Evolutionary conservation across 768 basidiomycete genomes (phyloP).

Genomic region (Lactifluus piperatus): DNA sequence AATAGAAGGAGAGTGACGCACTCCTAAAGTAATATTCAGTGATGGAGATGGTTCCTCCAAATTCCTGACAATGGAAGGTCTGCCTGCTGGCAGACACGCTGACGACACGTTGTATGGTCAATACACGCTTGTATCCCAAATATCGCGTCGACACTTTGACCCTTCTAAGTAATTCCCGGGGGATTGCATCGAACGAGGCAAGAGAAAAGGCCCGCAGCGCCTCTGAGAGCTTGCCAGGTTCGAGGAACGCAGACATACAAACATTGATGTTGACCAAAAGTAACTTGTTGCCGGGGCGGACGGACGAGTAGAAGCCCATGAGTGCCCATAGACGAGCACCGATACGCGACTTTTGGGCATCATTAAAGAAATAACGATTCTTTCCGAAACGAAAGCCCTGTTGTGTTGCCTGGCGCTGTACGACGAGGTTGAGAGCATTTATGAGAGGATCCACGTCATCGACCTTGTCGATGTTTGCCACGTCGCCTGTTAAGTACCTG

Average conservation of each 20-base stretch:
- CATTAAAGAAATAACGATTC: constrained; percentile 57
- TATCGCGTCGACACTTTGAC: constrained; percentile 52
- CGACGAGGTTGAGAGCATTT: constrained; percentile 55
- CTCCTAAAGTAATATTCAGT: constrained; percentile 56
- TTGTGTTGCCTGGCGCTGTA: constrained; percentile 47
- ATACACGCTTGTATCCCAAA: constrained; percentile 29
- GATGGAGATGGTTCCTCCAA: constrained; percentile 47
- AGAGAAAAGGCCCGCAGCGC: constrained; percentile 42
- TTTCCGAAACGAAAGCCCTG: constrained; percentile 55
- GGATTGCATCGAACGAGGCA: constrained; percentile 37
- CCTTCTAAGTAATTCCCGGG: constrained; percentile 39
- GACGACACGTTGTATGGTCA: constrained; percentile 26
- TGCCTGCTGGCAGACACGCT: constrained; percentile 36
- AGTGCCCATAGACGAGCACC: constrained; percentile 36
- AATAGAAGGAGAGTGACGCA: constrained; percentile 29
- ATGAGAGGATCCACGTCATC: constrained; percentile 52
- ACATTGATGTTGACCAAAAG: constrained; percentile 48
- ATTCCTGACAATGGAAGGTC: constrained; percentile 50
- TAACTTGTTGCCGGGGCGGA: constrained; percentile 39
- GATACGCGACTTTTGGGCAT: constrained; percentile 23
- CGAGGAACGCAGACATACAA: constrained; percentile 47
- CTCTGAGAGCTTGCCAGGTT: constrained; percentile 54
- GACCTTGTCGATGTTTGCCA: constrained; percentile 36
- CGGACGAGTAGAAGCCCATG: constrained; percentile 44
- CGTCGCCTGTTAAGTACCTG: constrained; percentile 50